phyloP scores from a whole-genome alignment of 2,329 filamentous ascomycete species.

The Epichloe elymi region DNA sequence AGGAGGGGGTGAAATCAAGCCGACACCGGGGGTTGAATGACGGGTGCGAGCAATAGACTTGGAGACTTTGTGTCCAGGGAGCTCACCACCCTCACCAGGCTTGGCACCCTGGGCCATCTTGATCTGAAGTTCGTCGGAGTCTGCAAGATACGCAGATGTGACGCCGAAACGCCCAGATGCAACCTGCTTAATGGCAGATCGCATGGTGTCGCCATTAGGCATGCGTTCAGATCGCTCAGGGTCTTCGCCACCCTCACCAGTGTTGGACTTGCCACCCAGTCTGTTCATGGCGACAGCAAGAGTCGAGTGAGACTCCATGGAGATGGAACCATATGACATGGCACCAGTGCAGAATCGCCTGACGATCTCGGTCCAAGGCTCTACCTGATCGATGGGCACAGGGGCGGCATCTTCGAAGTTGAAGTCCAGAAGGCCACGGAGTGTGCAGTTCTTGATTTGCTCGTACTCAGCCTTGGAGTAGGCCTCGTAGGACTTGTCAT shows the following conservation, averaged over 20 bases:
- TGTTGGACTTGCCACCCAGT: constrained; percentile 93
- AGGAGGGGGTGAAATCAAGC: constrained; percentile 87
- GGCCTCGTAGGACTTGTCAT: constrained; percentile 95
- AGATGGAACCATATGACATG: constrained; percentile 98
- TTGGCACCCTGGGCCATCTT: constrained; percentile 99
- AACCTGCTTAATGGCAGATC: constrained; percentile 94
- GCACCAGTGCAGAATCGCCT: constrained; percentile 92
- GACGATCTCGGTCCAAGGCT: constrained; percentile 96
- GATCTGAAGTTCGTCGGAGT: constrained; percentile 93
- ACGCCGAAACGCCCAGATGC: constrained; percentile 94
- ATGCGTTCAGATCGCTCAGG: constrained; percentile 76
- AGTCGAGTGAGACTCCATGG: constrained; percentile 95
- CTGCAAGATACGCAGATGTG: constrained; percentile 85
- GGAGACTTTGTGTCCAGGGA: constrained; percentile 93
- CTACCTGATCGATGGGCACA: constrained; percentile 90
- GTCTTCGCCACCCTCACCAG: constrained; percentile 93
- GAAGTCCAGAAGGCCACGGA: constrained; percentile 89
- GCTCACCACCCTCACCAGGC: constrained; percentile 92
- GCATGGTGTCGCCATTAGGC: constrained; percentile 91
- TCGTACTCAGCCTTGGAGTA: constrained; percentile 90
- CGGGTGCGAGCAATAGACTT: constrained; percentile 86
- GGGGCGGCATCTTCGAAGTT: constrained; percentile 78
- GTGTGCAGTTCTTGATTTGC: constrained; percentile 91
- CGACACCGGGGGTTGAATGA: constrained; percentile 87
- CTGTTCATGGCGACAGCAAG: constrained; percentile 94